phyloP scores from a whole-genome alignment of 306 rosid species.

The Begonia fuchsioides region DNA sequence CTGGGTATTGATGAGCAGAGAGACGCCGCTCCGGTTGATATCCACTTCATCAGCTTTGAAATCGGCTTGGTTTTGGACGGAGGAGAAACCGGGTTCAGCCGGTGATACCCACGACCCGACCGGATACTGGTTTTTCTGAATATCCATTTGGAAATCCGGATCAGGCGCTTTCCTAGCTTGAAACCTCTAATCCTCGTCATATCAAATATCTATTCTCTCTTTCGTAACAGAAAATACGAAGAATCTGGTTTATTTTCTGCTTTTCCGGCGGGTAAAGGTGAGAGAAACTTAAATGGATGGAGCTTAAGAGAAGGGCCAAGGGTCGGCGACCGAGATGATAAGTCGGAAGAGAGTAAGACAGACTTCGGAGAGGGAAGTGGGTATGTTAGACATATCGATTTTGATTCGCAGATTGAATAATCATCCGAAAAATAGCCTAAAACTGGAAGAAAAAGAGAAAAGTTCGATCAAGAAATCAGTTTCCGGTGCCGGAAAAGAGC shows the following conservation, averaged over 20 bases:
- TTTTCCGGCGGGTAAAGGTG: not conserved
- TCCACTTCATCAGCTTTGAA: constrained; percentile 37
- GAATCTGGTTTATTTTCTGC: not conserved
- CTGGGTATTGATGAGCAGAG: constrained; percentile 18
- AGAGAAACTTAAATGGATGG: not conserved
- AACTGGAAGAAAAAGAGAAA: too few species aligned
- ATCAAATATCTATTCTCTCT: not conserved
- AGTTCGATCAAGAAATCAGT: too few species aligned
- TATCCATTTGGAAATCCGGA: constrained; percentile 29
- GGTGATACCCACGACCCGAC: constrained; percentile 13
- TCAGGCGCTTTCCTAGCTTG: constrained; percentile 42
- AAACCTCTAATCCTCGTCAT: constrained; percentile 38
- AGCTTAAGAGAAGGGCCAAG: constrained; percentile 50
- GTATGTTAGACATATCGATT: constrained; percentile 42
- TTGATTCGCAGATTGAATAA: not conserved
- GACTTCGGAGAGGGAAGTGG: constrained; percentile 43
- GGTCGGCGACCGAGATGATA: constrained; percentile 61
- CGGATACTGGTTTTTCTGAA: constrained; percentile 7
- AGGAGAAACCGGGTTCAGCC: constrained; percentile 6
- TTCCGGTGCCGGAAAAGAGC: too few species aligned
- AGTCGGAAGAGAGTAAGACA: constrained; percentile 42
- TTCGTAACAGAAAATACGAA: not conserved
- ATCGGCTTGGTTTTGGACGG: constrained; percentile 8
- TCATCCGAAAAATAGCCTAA: constrained; percentile 7
- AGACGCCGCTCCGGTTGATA: constrained; percentile 27